Conservation (phyloP, 31 red algal genomes). For the Bonnemaisonia californica region DNA sequence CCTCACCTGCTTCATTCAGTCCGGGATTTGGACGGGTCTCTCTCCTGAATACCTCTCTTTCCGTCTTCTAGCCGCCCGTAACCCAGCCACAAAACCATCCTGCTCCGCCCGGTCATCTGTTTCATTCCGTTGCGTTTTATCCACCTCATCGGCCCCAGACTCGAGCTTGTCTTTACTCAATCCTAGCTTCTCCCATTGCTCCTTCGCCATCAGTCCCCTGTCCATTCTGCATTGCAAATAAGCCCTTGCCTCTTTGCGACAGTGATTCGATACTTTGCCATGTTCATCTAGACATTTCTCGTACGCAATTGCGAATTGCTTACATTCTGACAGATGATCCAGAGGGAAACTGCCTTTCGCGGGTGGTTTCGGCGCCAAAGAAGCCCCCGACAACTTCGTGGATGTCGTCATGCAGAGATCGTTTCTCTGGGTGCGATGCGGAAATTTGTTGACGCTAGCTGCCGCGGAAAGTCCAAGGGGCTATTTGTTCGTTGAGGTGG, state of each 20-base stretch:
- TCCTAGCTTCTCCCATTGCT: constrained; percentile 69
- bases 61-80: constrained; percentile 50
- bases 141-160: neutral
- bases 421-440: too few relatives aligned
- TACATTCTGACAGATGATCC: constrained; percentile 86
- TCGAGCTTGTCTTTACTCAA: constrained; percentile 58
- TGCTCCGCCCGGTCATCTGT: too few relatives aligned
- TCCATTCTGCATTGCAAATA: constrained; percentile 96
- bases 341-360: constrained; percentile 91
- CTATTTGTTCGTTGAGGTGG: too few relatives aligned
- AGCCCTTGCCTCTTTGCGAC: constrained; percentile 61
- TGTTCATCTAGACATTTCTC: constrained; percentile 65
- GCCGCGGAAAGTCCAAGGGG: too few relatives aligned
- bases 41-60: constrained; percentile 31
- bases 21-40: neutral
- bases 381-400: constrained; percentile 50
- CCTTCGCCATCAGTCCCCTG: constrained; percentile 73
- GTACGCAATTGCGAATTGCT: constrained; percentile 75
- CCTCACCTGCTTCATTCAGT: neutral
- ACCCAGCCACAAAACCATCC: constrained; percentile 69
- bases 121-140: constrained; percentile 19
- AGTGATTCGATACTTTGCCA: constrained; percentile 56
- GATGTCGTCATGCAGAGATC: constrained; percentile 90
- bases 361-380: constrained; percentile 67
- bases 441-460: too few relatives aligned